Conservation (phyloP, 345 rosid species). For the Turritis glabra region DNA sequence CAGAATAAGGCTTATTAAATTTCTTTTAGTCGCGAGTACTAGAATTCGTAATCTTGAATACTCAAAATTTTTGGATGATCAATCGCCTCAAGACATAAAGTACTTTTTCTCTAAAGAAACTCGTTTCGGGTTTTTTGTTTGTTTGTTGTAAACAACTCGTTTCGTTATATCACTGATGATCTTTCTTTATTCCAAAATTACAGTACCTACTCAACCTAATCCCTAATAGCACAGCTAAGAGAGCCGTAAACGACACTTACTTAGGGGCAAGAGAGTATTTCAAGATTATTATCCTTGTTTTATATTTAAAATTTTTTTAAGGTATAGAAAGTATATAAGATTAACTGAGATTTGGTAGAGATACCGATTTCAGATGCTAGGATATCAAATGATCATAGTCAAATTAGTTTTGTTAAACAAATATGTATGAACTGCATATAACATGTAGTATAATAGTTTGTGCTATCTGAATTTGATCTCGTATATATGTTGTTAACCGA, state of each 20-base stretch:
- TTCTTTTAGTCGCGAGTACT: background rate
- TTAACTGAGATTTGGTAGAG: slow-evolving; percentile 24
- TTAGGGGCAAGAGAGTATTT: slow-evolving; percentile 19
- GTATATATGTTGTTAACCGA: too few species aligned
- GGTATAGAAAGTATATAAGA: background rate
- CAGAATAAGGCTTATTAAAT: background rate
- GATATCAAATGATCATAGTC: background rate
- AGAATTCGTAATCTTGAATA: background rate
- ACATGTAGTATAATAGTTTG: background rate
- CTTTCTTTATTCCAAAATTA: background rate
- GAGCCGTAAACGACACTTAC: slow-evolving; percentile 24
- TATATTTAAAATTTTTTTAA: background rate
- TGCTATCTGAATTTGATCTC: too few species aligned
- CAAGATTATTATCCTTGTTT: slow-evolving; percentile 1
- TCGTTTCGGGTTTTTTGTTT: too few species aligned
- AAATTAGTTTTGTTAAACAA: background rate
- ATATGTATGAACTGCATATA: background rate
- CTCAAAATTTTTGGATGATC: background rate
- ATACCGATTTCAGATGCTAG: background rate
- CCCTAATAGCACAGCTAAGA: slow-evolving; percentile 7
- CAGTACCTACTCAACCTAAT: slow-evolving; percentile 27
- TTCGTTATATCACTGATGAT: slow-evolving; percentile 19
- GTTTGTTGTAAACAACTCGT: too few species aligned
- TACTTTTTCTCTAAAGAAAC: background rate
- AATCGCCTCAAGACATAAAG: slow-evolving; percentile 3